Evolutionary conservation across 129 eudicot genomes (phyloP), one percentile per base, ranked within the genome.

Genomic region (Ambrosia artemisiifolia): DNA sequence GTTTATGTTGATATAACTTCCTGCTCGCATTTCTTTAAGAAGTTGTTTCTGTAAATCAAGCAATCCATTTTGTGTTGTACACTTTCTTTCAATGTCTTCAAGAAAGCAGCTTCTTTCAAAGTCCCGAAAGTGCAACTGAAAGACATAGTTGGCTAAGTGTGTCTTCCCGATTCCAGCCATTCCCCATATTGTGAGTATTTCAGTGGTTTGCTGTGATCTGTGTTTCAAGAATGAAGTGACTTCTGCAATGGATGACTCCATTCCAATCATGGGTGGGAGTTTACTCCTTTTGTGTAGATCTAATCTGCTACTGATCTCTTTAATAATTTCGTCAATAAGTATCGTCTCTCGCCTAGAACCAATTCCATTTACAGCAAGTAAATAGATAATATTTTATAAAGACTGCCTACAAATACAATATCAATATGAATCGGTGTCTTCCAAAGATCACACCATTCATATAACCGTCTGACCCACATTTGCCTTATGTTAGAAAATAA

Each of bases 21-120:
- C 1, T 0, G 63, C 50, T 4, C 10, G 11, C 2, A 80, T 60
- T 19, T 60, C 75, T 2, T 61, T 49, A 69, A 69, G 76, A 12
- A 80, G 59, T 30, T 80, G 80, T 2, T 13, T 68, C 47, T 80
- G 84, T 33, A 80, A 53, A n/a, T 28, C 14, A 62, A 80, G 51
- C 43, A 74, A 32, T 7, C 80, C 80, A 10, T 51, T 30, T 2
- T 19, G 47, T 3, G 14, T 4, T 16, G n/a, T 11, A 8, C 61
- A 59, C 9, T 7, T 13, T 10, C 71, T 63, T 47, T 62, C 24
- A 1, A 73, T 42, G 46, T 67, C 24, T 35, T 18, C 65, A 28
- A 80, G 67, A 53, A 74, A 80, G 48, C 80, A 32, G 18, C 84
- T 67, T 1, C 49, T 30, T 2, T 74, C 76, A 42, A 80, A 80